Conservation (phyloP, 192 early-diverging fungal genomes). For the Backusella macrospora region DNA sequence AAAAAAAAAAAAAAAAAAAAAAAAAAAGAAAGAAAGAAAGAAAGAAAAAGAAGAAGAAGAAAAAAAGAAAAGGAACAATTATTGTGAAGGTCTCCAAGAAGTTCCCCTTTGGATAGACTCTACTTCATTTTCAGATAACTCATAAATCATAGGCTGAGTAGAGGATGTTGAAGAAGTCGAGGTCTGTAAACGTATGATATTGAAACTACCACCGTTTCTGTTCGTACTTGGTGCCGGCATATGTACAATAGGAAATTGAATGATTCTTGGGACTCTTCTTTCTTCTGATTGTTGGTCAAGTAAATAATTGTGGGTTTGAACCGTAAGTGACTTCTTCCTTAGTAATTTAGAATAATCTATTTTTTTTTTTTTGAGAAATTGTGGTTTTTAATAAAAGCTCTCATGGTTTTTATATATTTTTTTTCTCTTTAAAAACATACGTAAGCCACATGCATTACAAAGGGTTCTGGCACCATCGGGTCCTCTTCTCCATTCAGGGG, state of each 20-base stretch:
- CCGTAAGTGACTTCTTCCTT: neutral
- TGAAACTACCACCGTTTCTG: neutral
- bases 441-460: conserved; percentile 97
- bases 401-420: neutral
- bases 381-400: no score
- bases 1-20: no score
- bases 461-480: conserved; percentile 91
- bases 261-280: neutral
- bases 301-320: conserved; percentile 20
- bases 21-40: neutral
- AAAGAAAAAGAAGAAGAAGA: neutral
- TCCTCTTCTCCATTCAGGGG: conserved; percentile 94
- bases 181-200: neutral
- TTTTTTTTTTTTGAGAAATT: neutral
- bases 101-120: neutral
- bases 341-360: conserved; percentile 20
- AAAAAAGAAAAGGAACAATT: neutral
- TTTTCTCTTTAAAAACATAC: conserved; percentile 53
- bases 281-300: neutral
- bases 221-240: neutral
- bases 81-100: neutral
- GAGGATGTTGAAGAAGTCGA: neutral
- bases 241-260: neutral
- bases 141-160: neutral
- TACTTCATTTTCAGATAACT: neutral